Percentiles rank a stretch among this genome's conserved stretches.
Conservation (phyloP, 2,329 filamentous ascomycete genomes). For the Ascochyta pisi region DNA sequence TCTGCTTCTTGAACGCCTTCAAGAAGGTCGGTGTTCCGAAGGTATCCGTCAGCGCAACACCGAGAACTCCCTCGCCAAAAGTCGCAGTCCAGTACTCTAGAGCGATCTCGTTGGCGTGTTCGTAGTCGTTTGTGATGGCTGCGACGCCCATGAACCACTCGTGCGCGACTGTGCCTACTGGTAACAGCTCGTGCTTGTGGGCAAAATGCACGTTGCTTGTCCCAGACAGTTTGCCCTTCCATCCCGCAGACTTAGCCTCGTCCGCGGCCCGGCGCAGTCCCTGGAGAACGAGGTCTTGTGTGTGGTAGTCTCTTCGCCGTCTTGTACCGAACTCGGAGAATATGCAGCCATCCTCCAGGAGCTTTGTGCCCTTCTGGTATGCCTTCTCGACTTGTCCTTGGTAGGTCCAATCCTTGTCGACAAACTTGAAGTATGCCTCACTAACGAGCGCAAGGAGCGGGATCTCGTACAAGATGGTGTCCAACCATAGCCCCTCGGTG, state of each 20-base stretch:
- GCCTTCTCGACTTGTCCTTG: conserved; percentile 86
- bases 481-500: conserved; percentile 84
- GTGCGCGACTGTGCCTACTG: conserved; percentile 90
- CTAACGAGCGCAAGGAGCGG: conserved; percentile 90
- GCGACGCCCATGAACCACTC: conserved; percentile 99
- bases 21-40: conserved; percentile 93
- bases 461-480: conserved; percentile 98
- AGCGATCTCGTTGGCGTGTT: conserved; percentile 81
- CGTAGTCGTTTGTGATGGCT: conserved; percentile 86
- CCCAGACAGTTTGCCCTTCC: conserved; percentile 77
- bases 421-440: conserved; percentile 97
- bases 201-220: conserved; percentile 98
- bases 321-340: conserved; percentile 95
- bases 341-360: conserved; percentile 83
- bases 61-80: conserved; percentile 83
- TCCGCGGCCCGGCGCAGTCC: conserved; percentile 81
- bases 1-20: conserved; percentile 76
- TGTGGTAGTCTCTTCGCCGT: conserved; percentile 89
- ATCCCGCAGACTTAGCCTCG: conserved; percentile 69
- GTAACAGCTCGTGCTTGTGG: conserved; percentile 85
- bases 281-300: conserved; percentile 88
- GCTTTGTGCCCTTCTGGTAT: conserved; percentile 76
- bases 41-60: conserved; percentile 92
- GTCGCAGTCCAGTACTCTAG: conserved; percentile 89
- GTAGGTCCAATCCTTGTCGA: conserved; percentile 91